Conservation (phyloP, 2,329 filamentous ascomycete genomes). For the Colletotrichum tabaci region DNA sequence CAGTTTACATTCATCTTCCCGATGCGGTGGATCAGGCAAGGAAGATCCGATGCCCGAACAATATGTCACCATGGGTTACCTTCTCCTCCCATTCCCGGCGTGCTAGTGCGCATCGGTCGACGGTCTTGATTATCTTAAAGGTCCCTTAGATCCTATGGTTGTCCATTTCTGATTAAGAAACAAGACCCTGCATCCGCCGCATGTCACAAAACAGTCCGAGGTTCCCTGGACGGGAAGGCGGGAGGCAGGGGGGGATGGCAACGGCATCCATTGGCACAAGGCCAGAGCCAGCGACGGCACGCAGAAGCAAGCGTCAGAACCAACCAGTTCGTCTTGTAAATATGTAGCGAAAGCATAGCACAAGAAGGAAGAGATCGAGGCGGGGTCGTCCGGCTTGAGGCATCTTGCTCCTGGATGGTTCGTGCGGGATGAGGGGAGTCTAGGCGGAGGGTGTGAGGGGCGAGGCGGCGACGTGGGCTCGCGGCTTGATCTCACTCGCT, state of each 20-base stretch:
- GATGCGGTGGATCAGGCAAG: not conserved
- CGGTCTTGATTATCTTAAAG: not conserved
- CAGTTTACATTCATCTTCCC: not conserved
- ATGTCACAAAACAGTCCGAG: constrained; percentile 16
- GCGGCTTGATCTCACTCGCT: constrained; percentile 36
- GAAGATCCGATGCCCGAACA: not conserved
- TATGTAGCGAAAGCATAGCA: not conserved
- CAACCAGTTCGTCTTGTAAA: constrained; percentile 19
- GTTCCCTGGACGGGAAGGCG: constrained; percentile 1
- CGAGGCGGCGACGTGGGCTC: constrained; percentile 28
- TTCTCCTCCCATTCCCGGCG: not conserved
- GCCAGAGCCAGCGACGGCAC: constrained; percentile 7
- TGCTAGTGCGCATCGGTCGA: not conserved
- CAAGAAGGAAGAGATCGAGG: not conserved
- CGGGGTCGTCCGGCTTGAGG: not conserved
- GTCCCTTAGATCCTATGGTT: not conserved
- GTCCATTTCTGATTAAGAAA: not conserved
- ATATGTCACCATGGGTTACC: not conserved
- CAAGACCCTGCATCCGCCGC: constrained; percentile 5
- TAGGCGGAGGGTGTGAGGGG: not conserved
- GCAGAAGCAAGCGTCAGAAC: constrained; percentile 8
- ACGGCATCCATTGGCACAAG: constrained; percentile 11
- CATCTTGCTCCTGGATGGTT: not conserved
- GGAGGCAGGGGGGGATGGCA: not conserved
- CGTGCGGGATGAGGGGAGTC: not conserved